phyloP scores from a whole-genome alignment of 2,329 filamentous ascomycete species.

The Hypocrella siamensis region DNA sequence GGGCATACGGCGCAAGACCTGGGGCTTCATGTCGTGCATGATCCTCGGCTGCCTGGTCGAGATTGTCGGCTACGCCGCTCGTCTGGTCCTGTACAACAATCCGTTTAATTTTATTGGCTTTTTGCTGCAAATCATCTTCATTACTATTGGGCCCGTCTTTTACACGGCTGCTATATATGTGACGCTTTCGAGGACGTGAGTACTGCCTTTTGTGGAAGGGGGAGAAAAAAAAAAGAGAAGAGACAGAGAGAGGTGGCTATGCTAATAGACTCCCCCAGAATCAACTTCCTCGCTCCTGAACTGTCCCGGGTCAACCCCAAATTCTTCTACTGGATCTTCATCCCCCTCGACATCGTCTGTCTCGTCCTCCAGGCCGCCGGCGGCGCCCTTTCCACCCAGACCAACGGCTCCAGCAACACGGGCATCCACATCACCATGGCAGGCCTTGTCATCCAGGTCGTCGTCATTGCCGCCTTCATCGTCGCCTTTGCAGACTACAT shows the following conservation, averaged over 20 bases:
- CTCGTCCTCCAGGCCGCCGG: constrained; percentile 39
- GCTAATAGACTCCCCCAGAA: constrained; percentile 10
- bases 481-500: constrained; percentile 31
- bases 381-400: constrained; percentile 31
- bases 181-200: constrained; percentile 29
- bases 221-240: neutral
- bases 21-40: constrained; percentile 32
- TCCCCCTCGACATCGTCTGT: constrained; percentile 37
- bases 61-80: constrained; percentile 46
- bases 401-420: constrained; percentile 26
- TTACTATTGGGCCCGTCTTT: constrained; percentile 24
- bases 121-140: constrained; percentile 40
- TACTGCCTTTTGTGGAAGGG: neutral
- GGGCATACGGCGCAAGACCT: constrained; percentile 24
- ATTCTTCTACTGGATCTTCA: constrained; percentile 28
- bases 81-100: constrained; percentile 38
- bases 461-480: constrained; percentile 36
- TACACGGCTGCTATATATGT: constrained; percentile 50
- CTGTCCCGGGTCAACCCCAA: constrained; percentile 24
- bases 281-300: constrained; percentile 20
- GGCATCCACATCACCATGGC: constrained; percentile 23
- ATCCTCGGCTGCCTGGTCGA: constrained; percentile 37
- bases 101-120: constrained; percentile 43
- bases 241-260: neutral
- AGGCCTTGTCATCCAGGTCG: constrained; percentile 43